Evolutionary conservation across 495 filamentous ascomycete species (phyloP).

Genomic region (Penicillium taxi): DNA sequence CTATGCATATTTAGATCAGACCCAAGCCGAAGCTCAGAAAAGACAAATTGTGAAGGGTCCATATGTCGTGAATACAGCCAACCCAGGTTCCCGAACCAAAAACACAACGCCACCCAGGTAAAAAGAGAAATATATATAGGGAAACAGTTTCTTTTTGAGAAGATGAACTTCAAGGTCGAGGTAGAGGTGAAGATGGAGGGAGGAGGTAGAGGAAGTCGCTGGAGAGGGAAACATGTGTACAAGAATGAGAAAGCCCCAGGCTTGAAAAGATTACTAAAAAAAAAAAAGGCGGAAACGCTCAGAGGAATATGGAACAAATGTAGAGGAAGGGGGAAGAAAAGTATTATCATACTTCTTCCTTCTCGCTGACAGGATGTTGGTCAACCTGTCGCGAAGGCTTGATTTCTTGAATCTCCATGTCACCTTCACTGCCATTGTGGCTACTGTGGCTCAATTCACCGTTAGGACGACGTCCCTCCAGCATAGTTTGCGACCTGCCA

Average conservation of each 20-base stretch:
- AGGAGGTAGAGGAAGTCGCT: not conserved
- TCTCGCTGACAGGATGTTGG: constrained; percentile 26
- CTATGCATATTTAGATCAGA: too few species aligned
- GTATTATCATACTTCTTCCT: constrained; percentile 10
- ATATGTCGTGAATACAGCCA: too few species aligned
- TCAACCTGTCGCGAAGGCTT: constrained; percentile 33
- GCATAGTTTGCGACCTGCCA: too few species aligned
- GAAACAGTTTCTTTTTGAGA: not conserved
- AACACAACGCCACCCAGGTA: constrained; percentile 1
- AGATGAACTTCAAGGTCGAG: not conserved
- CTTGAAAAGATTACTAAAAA: constrained; percentile 10
- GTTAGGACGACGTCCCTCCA: constrained; percentile 42
- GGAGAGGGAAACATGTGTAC: not conserved
- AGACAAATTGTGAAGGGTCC: too few species aligned
- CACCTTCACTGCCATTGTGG: constrained; percentile 27
- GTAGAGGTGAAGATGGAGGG: not conserved
- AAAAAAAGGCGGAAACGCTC: constrained; percentile 25
- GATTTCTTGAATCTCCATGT: constrained; percentile 31
- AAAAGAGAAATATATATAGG: not conserved
- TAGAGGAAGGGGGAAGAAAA: constrained; percentile 1
- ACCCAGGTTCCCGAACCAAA: too few species aligned
- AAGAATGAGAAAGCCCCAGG: constrained; percentile 20
- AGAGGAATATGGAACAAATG: constrained; percentile 25
- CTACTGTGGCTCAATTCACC: constrained; percentile 38
- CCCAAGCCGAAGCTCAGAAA: too few species aligned